phyloP scores from a whole-genome alignment of 2,329 filamentous ascomycete genomes.

The Fusarium luffae region DNA sequence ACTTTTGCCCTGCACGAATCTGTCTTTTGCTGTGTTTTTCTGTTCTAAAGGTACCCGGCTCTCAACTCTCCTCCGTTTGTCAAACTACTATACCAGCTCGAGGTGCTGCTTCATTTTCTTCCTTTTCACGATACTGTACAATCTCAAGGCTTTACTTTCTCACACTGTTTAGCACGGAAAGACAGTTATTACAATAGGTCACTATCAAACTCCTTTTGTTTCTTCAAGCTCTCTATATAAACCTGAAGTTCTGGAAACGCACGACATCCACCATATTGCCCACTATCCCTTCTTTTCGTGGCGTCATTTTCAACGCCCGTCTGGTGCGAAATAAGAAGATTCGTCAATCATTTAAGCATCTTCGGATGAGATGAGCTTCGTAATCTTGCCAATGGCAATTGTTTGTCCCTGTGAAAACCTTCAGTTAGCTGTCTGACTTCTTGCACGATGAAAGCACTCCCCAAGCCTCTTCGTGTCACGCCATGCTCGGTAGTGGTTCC shows the following conservation, averaged over 20 bases:
- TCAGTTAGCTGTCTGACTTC: slow-evolving; percentile 45
- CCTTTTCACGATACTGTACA: not conserved
- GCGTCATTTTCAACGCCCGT: slow-evolving; percentile 25
- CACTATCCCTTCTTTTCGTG: slow-evolving; percentile 25
- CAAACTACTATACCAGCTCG: not conserved
- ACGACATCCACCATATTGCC: slow-evolving; percentile 37
- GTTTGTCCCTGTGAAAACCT: slow-evolving; percentile 81
- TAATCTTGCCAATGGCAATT: slow-evolving; percentile 99
- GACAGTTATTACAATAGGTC: not conserved
- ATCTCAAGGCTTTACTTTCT: not conserved
- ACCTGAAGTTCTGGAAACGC: slow-evolving; percentile 30
- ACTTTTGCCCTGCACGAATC: not conserved
- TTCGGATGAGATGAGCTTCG: slow-evolving; percentile 74
- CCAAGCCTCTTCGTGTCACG: slow-evolving; percentile 14
- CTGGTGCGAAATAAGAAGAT: slow-evolving; percentile 17
- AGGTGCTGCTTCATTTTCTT: not conserved
- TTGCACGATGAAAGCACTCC: slow-evolving; percentile 15
- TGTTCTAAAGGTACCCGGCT: not conserved
- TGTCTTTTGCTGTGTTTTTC: not conserved
- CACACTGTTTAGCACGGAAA: not conserved
- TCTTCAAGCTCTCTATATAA: slow-evolving; percentile 39
- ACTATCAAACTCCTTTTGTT: slow-evolving; percentile 23
- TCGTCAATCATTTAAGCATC: slow-evolving; percentile 44
- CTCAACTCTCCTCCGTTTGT: not conserved
- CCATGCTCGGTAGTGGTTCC: slow-evolving; percentile 9